These are phyloP conservation scores for Xylariaceae sp. DNA, from an alignment of 2,329 filamentous ascomycete species.

Conservation along the genomic window DNA sequence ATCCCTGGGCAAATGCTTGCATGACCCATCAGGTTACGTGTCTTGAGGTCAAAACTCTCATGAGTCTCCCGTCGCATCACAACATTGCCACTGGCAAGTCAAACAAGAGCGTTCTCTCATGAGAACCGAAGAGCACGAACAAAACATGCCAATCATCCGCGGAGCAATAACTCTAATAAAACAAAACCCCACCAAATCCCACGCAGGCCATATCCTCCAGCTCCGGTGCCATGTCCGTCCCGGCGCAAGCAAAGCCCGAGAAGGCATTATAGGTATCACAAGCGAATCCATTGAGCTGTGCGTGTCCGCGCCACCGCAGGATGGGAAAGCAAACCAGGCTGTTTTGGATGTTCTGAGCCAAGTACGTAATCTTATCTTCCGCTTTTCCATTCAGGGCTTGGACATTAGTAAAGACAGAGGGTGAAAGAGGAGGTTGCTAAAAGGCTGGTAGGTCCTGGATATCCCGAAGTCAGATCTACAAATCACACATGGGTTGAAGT, in stretches of 20 bases:
- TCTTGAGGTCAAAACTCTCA: no score
- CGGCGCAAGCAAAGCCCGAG: conserved; percentile 56
- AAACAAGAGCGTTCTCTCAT: conserved; percentile 3
- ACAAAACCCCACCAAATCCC: conserved; percentile 44
- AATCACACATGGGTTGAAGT: conserved; percentile 60
- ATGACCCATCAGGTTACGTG: no score
- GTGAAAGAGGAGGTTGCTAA: conserved; percentile 1
- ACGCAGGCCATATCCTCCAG: conserved; percentile 41
- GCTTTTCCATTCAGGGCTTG: background rate
- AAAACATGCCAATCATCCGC: conserved; percentile 30
- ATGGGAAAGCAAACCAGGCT: conserved; percentile 67
- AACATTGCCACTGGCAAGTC: no score
- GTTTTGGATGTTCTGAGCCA: conserved; percentile 60
- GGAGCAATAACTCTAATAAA: conserved; percentile 46
- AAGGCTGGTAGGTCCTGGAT: conserved; percentile 45
- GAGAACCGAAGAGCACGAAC: conserved; percentile 9
- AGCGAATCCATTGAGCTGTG: conserved; percentile 59
- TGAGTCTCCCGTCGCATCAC: no score
- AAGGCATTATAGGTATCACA: conserved; percentile 56
- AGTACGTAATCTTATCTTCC: conserved; percentile 33
- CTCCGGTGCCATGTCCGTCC: conserved; percentile 66
- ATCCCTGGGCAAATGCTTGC: no score
- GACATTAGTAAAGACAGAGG: no score
- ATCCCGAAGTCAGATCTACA: conserved; percentile 61
- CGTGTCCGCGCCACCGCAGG: conserved; percentile 60